Evolutionary conservation across 352 stramenopile genomes (phyloP).

Genomic region (Aphanomyces stellatus): DNA sequence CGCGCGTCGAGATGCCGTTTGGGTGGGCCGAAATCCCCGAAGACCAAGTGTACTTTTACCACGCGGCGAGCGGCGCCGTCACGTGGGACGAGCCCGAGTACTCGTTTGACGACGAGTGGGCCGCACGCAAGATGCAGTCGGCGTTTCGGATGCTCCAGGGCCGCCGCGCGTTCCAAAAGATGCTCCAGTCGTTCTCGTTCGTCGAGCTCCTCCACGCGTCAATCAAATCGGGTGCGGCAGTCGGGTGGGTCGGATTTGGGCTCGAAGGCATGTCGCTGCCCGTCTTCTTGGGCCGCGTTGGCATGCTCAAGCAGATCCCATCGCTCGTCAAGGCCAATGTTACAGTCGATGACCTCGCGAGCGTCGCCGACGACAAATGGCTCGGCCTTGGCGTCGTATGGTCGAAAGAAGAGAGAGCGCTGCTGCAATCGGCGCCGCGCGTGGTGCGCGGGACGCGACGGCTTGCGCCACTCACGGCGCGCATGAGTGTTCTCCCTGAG

Average conservation of each 20-base stretch:
- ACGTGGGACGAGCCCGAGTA: conserved; percentile 57
- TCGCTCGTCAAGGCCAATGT: conserved; percentile 26
- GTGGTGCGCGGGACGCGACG: conserved; percentile 20
- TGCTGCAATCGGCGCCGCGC: conserved; percentile 28
- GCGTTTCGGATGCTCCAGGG: conserved; percentile 41
- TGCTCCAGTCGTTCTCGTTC: conserved; percentile 38
- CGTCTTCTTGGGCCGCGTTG: conserved; percentile 48
- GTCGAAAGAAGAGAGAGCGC: conserved; percentile 46
- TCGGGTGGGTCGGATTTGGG: conserved; percentile 63
- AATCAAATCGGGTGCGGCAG: not conserved
- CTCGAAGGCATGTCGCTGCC: conserved; percentile 55
- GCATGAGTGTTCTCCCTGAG: conserved; percentile 22
- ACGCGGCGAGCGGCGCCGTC: conserved; percentile 31
- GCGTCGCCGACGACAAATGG: conserved; percentile 10
- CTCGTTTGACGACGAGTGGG: conserved; percentile 55
- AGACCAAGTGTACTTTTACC: conserved; percentile 38
- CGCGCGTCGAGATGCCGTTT: conserved; percentile 47
- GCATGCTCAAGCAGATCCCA: conserved; percentile 41
- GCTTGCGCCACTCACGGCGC: conserved; percentile 27
- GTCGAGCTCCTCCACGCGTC: conserved; percentile 30
- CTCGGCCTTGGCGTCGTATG: conserved; percentile 20
- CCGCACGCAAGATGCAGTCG: conserved; percentile 55
- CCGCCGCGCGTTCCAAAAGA: conserved; percentile 21
- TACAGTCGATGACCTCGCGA: conserved; percentile 1
- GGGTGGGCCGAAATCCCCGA: conserved; percentile 38